phyloP scores from a whole-genome alignment of 2,329 filamentous ascomycete genomes.

The Colletotrichum godetiae region DNA sequence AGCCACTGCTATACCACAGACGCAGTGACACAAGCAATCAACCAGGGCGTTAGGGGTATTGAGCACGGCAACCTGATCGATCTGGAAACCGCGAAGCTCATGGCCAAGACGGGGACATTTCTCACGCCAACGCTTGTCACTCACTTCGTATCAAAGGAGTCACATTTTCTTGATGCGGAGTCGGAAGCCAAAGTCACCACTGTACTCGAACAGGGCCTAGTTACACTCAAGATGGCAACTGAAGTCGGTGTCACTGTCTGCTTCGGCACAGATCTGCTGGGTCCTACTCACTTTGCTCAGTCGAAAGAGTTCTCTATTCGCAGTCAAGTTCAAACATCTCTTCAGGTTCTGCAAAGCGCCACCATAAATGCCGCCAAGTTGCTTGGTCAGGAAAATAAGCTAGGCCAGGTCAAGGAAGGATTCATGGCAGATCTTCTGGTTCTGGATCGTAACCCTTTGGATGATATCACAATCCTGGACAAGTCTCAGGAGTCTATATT shows the following conservation, averaged over 20 bases:
- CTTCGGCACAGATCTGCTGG: conserved; percentile 57
- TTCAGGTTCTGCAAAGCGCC: conserved; percentile 42
- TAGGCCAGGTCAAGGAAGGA: conserved; percentile 62
- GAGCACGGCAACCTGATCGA: conserved; percentile 57
- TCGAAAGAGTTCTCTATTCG: conserved; percentile 7
- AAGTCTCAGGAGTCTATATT: conserved; percentile 57
- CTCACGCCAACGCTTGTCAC: conserved; percentile 66
- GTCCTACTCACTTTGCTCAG: conserved; percentile 34
- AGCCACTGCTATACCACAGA: conserved; percentile 67
- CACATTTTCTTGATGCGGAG: conserved; percentile 54
- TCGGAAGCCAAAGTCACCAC: conserved; percentile 59
- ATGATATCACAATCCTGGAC: conserved; percentile 63
- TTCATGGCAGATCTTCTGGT: conserved; percentile 65
- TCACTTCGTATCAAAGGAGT: conserved; percentile 58
- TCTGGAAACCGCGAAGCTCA: conserved; percentile 55
- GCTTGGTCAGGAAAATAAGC: conserved; percentile 53
- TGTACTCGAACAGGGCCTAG: conserved; percentile 59
- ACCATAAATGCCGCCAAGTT: conserved; percentile 61
- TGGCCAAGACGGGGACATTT: conserved; percentile 60
- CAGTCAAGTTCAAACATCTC: not conserved
- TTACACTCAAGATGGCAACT: conserved; percentile 58
- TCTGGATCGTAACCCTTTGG: conserved; percentile 62
- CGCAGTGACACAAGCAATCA: conserved; percentile 64
- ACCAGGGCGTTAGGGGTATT: conserved; percentile 66
- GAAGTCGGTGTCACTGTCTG: conserved; percentile 66